phyloP scores from a whole-genome alignment of 139 green algal genomes.

The Dunaliella sp. region DNA sequence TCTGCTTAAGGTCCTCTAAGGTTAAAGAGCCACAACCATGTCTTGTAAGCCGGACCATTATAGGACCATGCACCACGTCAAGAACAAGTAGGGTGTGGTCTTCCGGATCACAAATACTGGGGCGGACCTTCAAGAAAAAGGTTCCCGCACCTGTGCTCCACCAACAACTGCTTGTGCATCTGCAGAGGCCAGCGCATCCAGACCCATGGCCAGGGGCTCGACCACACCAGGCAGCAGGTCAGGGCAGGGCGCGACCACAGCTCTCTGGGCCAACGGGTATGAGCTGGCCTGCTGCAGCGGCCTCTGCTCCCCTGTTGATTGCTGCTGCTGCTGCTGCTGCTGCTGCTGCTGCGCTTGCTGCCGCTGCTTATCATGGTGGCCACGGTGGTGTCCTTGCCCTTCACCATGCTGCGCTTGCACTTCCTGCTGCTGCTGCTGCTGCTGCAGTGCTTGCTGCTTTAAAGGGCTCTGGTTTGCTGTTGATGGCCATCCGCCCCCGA shows the following conservation, averaged over 20 bases:
- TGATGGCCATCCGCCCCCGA: neutral
- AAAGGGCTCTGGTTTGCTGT: no score
- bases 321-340: neutral
- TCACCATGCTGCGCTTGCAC: neutral
- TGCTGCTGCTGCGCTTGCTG: neutral
- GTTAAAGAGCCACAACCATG: no score
- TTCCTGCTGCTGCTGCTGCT: neutral
- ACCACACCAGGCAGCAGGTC: neutral
- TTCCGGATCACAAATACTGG: no score
- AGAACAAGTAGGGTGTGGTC: no score
- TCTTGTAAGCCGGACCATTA: no score
- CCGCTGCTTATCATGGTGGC: no score
- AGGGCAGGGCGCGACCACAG: neutral
- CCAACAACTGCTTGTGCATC: neutral
- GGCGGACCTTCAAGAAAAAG: no score
- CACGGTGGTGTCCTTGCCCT: no score
- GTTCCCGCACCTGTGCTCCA: neutral
- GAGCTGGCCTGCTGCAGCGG: neutral
- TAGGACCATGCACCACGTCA: no score
- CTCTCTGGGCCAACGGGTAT: no score
- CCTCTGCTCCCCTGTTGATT: neutral
- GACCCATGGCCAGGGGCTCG: neutral
- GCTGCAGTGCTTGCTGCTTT: neutral
- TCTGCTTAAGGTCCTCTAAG: no score
- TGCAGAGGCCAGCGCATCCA: neutral